Evolutionary conservation across 352 stramenopile species (phyloP), one percentile per base, ranked within the genome.

Genomic region (Hyaloperonospora brassicae): DNA sequence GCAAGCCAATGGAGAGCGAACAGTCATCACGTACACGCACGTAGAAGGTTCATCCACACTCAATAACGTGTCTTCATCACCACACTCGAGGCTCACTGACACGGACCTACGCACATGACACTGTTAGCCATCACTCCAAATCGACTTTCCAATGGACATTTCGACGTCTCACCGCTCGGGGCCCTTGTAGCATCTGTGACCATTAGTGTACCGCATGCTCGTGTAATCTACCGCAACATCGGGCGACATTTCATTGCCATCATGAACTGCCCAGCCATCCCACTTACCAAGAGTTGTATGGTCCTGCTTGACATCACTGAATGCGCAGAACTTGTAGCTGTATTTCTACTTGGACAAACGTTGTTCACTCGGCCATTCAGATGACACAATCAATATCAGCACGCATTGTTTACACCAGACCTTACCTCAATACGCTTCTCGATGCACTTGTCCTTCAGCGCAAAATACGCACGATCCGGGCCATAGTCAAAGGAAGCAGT

Each of bases 21-120:
- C 77, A 24, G 59, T 53, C 66, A 97, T 92, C 21, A 93, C 79
- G 63, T 98, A 98, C 25, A 86, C 62, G 61, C 92, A 98, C 2
- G 88, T 98, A 45, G 90, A 87, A 17, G 91, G 90, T 66, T 98
- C 92, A 39, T 97, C 84, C 0, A 96, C 87, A n/a, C 72, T 81
- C 9, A 95, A 13, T 47, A 98, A 76, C 46, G 88, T 84, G 23
- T 89, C 83, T 10, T 84, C 72, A 0, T 68, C 48, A 2, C 86
- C 88, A 59, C 92, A 98, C 30, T 79, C 79, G 17, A 97, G 62
- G 21, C 70, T 53, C 14, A 96, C 84, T 2, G 72, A 61, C 4
- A 89, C 81, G 17, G 76, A 87, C 34, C 73, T 84, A 41, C 4
- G 22, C 0, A 38, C 7, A 40, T 14, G 50, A 2, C 0, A 52